phyloP scores from a whole-genome alignment of 2,329 filamentous ascomycete genomes.

The Phyllosticta citriasiana region DNA sequence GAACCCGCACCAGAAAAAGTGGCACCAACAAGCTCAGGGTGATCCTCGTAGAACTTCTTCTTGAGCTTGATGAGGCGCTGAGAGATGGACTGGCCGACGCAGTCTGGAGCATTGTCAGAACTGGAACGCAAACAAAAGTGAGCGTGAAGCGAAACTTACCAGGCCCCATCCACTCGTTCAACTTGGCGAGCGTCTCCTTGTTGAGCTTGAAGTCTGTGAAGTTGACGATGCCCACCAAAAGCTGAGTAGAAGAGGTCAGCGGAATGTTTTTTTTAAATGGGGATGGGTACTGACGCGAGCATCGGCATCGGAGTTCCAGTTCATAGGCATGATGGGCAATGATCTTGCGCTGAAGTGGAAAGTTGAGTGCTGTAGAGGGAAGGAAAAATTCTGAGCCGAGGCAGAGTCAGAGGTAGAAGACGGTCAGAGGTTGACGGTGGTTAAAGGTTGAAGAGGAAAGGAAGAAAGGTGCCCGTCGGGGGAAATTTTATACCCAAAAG shows the following conservation, averaged over 20 bases:
- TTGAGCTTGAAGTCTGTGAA: slow-evolving; percentile 1
- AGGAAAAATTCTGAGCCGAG: neutral
- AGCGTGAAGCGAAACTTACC: neutral
- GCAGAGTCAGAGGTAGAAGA: neutral
- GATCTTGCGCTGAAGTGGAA: neutral
- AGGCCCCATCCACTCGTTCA: neutral
- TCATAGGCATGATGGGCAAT: neutral
- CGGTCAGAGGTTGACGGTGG: too few species aligned
- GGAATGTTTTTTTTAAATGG: neutral
- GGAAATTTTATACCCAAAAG: neutral
- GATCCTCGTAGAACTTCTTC: neutral
- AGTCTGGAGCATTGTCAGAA: neutral
- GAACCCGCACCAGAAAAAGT: neutral
- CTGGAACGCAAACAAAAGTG: neutral
- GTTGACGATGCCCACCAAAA: neutral
- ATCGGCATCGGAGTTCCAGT: neutral
- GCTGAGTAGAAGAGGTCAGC: neutral
- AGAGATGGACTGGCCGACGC: neutral
- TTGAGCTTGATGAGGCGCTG: neutral
- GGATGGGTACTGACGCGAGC: neutral
- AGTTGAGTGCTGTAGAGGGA: neutral
- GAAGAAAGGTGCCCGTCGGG: neutral
- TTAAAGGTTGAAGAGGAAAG: neutral
- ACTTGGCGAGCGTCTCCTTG: neutral
- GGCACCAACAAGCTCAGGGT: neutral